phyloP scores from a whole-genome alignment of 2,329 filamentous ascomycete genomes.

The Fusarium camptoceras region DNA sequence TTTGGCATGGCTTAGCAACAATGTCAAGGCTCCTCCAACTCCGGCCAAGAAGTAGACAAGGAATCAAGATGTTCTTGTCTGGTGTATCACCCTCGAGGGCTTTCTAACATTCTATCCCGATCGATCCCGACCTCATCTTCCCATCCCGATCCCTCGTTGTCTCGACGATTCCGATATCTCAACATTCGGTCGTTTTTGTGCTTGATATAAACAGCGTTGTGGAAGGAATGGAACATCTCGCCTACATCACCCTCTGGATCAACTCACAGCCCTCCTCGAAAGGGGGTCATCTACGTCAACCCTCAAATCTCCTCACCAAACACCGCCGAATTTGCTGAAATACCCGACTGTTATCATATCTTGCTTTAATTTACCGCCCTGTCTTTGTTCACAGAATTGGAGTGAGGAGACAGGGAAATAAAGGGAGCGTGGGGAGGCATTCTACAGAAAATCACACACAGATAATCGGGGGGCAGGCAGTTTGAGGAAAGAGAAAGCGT shows the following conservation, averaged over 20 bases:
- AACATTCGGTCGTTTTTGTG: neutral
- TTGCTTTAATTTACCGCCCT: constrained; percentile 7
- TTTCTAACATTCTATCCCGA: constrained; percentile 6
- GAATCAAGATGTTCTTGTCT: neutral
- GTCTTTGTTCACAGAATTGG: neutral
- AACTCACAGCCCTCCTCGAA: neutral
- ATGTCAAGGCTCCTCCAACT: constrained; percentile 75
- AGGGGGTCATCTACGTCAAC: constrained; percentile 13
- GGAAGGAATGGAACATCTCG: neutral
- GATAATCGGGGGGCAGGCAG: neutral
- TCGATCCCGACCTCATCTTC: constrained; percentile 15
- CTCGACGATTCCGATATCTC: neutral
- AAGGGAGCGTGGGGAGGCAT: constrained; percentile 19
- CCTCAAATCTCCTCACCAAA: constrained; percentile 1
- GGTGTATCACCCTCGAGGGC: constrained; percentile 2
- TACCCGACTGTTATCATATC: constrained; percentile 33
- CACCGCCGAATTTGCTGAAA: constrained; percentile 36
- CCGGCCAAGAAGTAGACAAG: constrained; percentile 65
- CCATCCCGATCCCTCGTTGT: neutral
- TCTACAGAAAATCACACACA: neutral
- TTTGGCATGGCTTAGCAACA: constrained; percentile 85
- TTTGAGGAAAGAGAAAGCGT: constrained; percentile 18
- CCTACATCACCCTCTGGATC: constrained; percentile 15
- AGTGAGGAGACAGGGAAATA: neutral
- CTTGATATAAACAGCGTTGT: neutral